Conservation (phyloP, 179 eudicot genomes). For the Nepenthes alata region DNA sequence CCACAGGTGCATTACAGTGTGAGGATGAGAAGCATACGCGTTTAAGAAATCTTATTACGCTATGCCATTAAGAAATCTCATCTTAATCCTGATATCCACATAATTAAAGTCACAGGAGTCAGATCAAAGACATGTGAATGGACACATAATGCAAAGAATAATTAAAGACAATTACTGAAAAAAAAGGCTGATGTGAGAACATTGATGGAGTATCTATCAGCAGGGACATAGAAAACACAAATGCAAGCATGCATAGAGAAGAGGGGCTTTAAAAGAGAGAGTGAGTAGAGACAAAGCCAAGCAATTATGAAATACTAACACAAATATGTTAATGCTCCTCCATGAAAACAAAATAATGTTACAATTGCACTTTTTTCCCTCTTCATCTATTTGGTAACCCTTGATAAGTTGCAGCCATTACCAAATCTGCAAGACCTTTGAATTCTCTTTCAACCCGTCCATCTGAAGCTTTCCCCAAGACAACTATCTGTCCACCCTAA, state of each 20-base stretch:
- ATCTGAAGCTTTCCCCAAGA: slow-evolving; percentile 54
- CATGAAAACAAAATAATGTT: background rate
- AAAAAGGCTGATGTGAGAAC: background rate
- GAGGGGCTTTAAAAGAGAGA: background rate
- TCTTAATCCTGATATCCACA: no score
- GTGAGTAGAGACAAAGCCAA: background rate
- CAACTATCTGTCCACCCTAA: slow-evolving; percentile 70
- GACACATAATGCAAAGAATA: no score
- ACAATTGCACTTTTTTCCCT: background rate
- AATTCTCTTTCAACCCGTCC: slow-evolving; percentile 53
- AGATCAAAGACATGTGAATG: no score
- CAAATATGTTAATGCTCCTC: no score
- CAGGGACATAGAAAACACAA: background rate
- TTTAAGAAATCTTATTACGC: no score
- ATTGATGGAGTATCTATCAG: background rate
- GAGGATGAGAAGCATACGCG: no score
- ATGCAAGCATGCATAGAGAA: background rate
- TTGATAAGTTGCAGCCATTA: slow-evolving; percentile 11
- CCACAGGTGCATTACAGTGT: no score
- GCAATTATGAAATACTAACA: no score
- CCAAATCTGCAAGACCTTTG: slow-evolving; percentile 52
- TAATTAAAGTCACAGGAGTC: no score
- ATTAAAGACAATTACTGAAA: no score
- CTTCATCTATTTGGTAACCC: background rate
- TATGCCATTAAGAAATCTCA: no score